These are phyloP conservation scores for Macroventuria anomochaeta DNA, from an alignment of 2,329 filamentous ascomycete species.

Conservation along the genomic window DNA sequence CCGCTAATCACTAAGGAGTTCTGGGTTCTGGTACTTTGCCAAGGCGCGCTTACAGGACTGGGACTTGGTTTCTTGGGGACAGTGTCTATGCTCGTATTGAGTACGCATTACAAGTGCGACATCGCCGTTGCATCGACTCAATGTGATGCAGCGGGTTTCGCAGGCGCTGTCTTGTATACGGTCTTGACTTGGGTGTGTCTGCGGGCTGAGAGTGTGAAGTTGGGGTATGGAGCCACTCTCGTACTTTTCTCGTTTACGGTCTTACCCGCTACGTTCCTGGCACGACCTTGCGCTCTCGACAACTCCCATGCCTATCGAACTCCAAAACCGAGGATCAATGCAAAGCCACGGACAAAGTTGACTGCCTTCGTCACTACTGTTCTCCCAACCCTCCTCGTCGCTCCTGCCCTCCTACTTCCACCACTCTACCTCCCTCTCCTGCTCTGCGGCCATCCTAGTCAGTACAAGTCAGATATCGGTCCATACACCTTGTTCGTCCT, in stretches of 20 bases:
- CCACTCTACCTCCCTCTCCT: constrained; percentile 23
- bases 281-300: neutral
- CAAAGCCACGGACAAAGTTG: neutral
- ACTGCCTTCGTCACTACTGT: neutral
- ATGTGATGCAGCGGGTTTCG: constrained; percentile 26
- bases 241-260: constrained; percentile 17
- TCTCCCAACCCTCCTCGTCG: constrained; percentile 9
- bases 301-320: neutral
- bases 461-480: constrained; percentile 4
- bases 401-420: constrained; percentile 12
- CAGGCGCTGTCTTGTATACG: constrained; percentile 26
- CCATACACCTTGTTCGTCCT: constrained; percentile 8
- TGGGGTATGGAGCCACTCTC: neutral
- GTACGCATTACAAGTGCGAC: constrained; percentile 31
- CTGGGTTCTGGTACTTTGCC: constrained; percentile 4
- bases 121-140: constrained; percentile 46
- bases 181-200: constrained; percentile 7
- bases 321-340: neutral
- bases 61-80: constrained; percentile 26
- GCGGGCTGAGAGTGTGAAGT: neutral
- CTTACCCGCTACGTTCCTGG: constrained; percentile 9
- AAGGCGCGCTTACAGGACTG: constrained; percentile 24
- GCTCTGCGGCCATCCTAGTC: constrained; percentile 13
- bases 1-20: neutral
- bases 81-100: constrained; percentile 21